A percentile compares a stretch with the other conserved stretches of the same genome.
Conservation (phyloP, 257 asterid genomes). For the Capsicum baccatum region DNA sequence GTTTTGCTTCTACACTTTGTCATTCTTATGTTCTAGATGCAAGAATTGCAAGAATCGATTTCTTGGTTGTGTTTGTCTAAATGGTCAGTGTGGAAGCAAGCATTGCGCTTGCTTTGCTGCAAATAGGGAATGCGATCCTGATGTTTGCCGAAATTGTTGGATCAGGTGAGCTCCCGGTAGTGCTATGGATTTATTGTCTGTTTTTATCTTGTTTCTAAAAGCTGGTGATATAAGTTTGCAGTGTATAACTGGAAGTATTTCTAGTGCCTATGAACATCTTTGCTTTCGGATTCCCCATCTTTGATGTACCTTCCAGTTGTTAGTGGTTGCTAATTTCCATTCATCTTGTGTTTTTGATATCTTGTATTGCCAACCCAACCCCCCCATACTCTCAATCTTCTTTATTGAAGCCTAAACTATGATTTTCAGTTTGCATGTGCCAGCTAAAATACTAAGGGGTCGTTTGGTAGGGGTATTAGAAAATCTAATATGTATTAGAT, state of each 20-base stretch:
- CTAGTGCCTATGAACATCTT: constrained; percentile 10
- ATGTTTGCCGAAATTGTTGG: no score
- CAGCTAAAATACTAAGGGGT: no score
- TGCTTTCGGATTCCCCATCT: not conserved
- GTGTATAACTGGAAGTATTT: constrained; percentile 12
- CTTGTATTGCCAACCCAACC: not conserved
- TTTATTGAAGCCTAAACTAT: not conserved
- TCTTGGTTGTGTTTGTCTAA: constrained; percentile 99
- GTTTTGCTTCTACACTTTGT: constrained; percentile 23
- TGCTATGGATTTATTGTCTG: no score
- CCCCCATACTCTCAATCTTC: constrained; percentile 2
- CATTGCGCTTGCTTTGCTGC: no score
- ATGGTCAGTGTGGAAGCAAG: no score
- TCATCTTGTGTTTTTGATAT: not conserved
- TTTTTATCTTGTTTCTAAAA: no score
- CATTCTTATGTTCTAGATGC: constrained; percentile 59
- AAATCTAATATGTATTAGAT: no score
- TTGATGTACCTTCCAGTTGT: not conserved
- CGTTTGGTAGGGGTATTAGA: no score
- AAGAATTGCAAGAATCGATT: constrained; percentile 94
- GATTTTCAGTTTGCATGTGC: constrained; percentile 20
- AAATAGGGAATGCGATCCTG: no score
- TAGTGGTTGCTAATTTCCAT: not conserved
- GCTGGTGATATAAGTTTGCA: no score
- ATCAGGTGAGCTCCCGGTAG: no score